Evolutionary conservation across 176 grass and related monocot genomes (phyloP), one percentile per base, ranked within the genome.

Genomic region (Tuctoria greenei): DNA sequence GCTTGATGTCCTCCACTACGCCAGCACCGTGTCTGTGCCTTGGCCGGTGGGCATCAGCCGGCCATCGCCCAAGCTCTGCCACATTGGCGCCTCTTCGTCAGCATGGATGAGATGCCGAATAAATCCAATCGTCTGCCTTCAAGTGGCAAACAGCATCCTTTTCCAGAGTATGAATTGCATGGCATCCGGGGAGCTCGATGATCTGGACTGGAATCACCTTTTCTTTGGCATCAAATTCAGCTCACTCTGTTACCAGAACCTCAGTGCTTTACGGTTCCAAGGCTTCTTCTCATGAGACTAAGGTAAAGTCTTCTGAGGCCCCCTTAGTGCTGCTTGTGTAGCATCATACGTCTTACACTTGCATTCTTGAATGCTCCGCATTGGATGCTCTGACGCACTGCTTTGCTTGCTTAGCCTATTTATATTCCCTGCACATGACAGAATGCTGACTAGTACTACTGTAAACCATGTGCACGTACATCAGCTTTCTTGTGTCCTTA

Each of bases 71-170:
- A n/a, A n/a, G n/a, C n/a, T n/a, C n/a, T n/a, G n/a, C n/a, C n/a
- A n/a, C n/a, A n/a, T 25, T 23, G 54, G 6, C 24, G 51, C 49
- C 46, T 71, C 49, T 11, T n/a, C n/a, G n/a, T n/a, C n/a, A n/a
- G 36, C 35, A 7, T n/a, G n/a, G n/a, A n/a, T n/a, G n/a, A n/a
- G 44, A 18, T 18, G 47, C 47, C 47, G 0, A 50, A 28, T 42
- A 11, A 57, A 81, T 81, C 64, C 59, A 77, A 64, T 82, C 66
- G 7, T 3, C 38, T 59, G 73, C 20, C 73, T 58, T 81, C 35
- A 16, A n/a, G 80, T 79, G 85, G 85, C 74, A 1, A 87, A 68
- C 85, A 87, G 35, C 42, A 55, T 73, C 74, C 44, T 78, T 73
- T 73, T n/a, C 40, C 49, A n/a, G 60, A 25, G 43, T 55, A 66